Evolutionary conservation across 2,329 filamentous ascomycete species (phyloP).

Genomic region (Neopestalotiopsis sp.): DNA sequence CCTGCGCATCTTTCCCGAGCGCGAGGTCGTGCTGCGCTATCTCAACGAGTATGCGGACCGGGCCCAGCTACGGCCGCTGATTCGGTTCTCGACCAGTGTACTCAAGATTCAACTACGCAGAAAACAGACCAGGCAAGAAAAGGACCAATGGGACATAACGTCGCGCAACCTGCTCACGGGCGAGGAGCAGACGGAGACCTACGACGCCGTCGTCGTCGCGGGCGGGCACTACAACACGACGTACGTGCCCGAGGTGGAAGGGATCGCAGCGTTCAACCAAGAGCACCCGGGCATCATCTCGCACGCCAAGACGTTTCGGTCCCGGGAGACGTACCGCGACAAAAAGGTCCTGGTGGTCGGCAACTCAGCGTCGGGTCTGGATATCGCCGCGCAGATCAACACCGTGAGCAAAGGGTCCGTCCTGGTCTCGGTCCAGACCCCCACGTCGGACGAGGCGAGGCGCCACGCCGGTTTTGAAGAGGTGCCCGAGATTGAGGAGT

Average conservation of each 20-base stretch:
- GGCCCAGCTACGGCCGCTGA: conserved; percentile 67
- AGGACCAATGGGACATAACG: conserved; percentile 64
- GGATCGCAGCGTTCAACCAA: conserved; percentile 64
- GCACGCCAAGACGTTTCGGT: conserved; percentile 83
- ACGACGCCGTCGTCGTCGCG: conserved; percentile 78
- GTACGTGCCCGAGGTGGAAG: conserved; percentile 67
- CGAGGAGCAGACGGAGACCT: conserved; percentile 50
- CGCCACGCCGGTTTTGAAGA: conserved; percentile 54
- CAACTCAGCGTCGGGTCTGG: conserved; percentile 82
- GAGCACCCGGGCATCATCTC: conserved; percentile 65
- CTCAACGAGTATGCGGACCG: conserved; percentile 68
- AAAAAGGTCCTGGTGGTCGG: conserved; percentile 86
- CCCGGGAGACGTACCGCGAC: conserved; percentile 62
- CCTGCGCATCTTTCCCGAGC: conserved; percentile 73
- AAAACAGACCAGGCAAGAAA: not conserved
- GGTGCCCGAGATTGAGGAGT: conserved; percentile 64
- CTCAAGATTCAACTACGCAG: conserved; percentile 48
- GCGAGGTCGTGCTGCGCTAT: conserved; percentile 75
- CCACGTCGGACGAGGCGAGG: conserved; percentile 49
- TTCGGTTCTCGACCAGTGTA: conserved; percentile 76
- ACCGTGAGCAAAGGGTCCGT: conserved; percentile 63
- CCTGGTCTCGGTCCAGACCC: conserved; percentile 67
- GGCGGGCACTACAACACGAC: conserved; percentile 78
- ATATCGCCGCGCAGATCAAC: conserved; percentile 81
- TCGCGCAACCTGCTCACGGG: conserved; percentile 56